These are phyloP conservation scores for Myotisia sp. DNA, from an alignment of 2,329 filamentous ascomycete species.

Conservation along the genomic window DNA sequence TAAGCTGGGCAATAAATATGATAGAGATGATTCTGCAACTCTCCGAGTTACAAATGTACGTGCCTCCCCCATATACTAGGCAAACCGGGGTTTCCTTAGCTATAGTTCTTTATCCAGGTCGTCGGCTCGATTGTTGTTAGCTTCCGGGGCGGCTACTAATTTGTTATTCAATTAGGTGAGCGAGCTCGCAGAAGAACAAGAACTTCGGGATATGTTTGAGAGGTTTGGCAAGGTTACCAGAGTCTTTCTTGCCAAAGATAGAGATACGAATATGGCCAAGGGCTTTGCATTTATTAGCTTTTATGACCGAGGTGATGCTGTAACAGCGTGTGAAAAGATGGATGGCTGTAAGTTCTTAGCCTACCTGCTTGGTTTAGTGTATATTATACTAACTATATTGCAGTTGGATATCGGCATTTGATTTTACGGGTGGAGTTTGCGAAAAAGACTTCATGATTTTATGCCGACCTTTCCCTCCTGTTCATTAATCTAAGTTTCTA, in stretches of 20 bases:
- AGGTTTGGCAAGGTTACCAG: constrained; percentile 90
- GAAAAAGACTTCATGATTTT: constrained; percentile 27
- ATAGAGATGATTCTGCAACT: constrained; percentile 91
- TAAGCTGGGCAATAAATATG: constrained; percentile 83
- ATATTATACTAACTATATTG: constrained; percentile 11
- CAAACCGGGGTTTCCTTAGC: no score
- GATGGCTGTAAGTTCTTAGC: constrained; percentile 56
- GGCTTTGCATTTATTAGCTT: constrained; percentile 99
- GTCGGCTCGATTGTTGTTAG: constrained; percentile 16
- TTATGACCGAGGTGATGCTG: constrained; percentile 75
- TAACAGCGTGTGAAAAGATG: constrained; percentile 91
- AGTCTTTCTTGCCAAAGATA: constrained; percentile 95
- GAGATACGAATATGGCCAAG: constrained; percentile 91
- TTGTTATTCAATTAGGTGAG: constrained; percentile 50
- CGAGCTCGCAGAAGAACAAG: constrained; percentile 90
- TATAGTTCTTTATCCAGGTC: constrained; percentile 6
- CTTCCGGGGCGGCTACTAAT: constrained; percentile 2
- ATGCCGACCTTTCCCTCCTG: no score
- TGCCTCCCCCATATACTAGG: constrained; percentile 23
- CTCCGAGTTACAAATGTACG: constrained; percentile 93
- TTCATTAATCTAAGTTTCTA: neutral
- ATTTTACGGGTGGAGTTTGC: constrained; percentile 41
- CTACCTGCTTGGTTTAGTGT: neutral
- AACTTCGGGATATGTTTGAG: constrained; percentile 96
- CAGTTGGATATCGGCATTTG: constrained; percentile 39